Evolutionary conservation across 2,329 filamentous ascomycete genomes (phyloP).

Genomic region (Amylocarpus encephaloides): DNA sequence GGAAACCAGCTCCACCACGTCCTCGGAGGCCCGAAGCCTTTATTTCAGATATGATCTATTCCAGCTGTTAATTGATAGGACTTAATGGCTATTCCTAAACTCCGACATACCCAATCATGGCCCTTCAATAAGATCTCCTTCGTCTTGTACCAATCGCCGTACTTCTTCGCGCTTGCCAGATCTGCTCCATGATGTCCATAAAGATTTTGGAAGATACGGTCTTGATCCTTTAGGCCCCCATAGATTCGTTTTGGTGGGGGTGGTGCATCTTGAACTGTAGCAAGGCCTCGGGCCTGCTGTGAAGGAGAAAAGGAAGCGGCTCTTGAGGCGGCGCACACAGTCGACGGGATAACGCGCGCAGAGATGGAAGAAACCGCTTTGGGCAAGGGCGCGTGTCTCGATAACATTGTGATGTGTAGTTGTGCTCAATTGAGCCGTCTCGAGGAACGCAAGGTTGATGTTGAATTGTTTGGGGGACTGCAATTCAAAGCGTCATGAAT

Average conservation of each 20-base stretch:
- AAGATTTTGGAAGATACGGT: conserved; percentile 98
- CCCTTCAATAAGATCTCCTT: conserved; percentile 98
- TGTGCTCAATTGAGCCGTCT: conserved; percentile 31
- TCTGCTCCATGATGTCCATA: conserved; percentile 90
- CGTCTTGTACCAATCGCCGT: conserved; percentile 98
- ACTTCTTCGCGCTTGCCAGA: conserved; percentile 90
- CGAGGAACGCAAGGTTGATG: conserved; percentile 8
- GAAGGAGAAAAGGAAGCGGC: conserved; percentile 35
- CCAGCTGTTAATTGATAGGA: conserved; percentile 16
- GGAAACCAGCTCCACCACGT: conserved; percentile 95
- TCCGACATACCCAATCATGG: conserved; percentile 70
- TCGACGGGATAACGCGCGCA: conserved; percentile 27
- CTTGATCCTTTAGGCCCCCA: conserved; percentile 89
- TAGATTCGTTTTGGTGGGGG: conserved; percentile 64
- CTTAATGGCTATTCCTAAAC: neutral
- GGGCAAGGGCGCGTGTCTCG: conserved; percentile 31
- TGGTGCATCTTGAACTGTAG: conserved; percentile 69
- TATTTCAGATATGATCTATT: conserved; percentile 86
- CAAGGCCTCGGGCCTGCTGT: conserved; percentile 64
- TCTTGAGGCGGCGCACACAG: conserved; percentile 23
- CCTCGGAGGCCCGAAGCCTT: conserved; percentile 94
- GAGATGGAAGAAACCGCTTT: conserved; percentile 29
- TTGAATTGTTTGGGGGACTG: conserved; percentile 13
- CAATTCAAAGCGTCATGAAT: neutral
- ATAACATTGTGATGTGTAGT: conserved; percentile 31